Evolutionary conservation across 192 early-diverging fungal species (phyloP), one percentile per base, ranked within the genome.

Genomic region (Fimicolochytrium jonesii): DNA sequence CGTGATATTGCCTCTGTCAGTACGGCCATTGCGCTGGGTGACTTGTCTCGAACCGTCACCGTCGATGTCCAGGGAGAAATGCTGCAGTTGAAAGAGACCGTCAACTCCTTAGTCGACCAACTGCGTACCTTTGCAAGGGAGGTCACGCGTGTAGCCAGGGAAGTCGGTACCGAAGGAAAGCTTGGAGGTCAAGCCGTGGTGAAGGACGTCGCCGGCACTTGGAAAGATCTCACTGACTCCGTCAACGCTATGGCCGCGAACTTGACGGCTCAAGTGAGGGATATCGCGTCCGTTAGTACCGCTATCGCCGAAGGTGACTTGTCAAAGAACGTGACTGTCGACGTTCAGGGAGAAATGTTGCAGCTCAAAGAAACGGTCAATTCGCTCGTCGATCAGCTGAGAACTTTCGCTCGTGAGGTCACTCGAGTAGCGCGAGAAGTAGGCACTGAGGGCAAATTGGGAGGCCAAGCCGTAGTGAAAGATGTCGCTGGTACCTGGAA

Each of bases 331-430:
- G 78, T 90, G 52, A 65, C 77, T 25, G 82, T 87, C 9, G 79
- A 85, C 31, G 79, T 72, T 15, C 67, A 67, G 35, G 88, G 88
- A 42, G 88, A 90, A 68, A 82, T 87, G 50, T 59, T 74, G 23
- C 83, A 87, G 46, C 71, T 90, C 6, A 87, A 86, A 61, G 67
- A 75, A n/a, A 87, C 85, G 0, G 78, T 90, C 61, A 90, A 90
- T 72, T 72, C 53, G 29, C 86, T 90, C 79, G 88, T 90, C 23
- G 81, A 86, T 35, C 83, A 86, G 52, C 66, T 87, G 1, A 67
- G 67, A 20, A 75, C 66, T 5, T 87, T 87, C 56, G 77, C 83
- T 22, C 55, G 69, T 7, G 86, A 85, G 65, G 87, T 88, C 29
- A 79, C 85, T 0, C 80, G 87, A 50, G 85, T 88, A 0, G 81